Percentiles rank a stretch among this genome's conserved stretches.
These are phyloP conservation scores for Cydonia oblonga DNA, from an alignment of 331 rosid species.

Conservation along the genomic window DNA sequence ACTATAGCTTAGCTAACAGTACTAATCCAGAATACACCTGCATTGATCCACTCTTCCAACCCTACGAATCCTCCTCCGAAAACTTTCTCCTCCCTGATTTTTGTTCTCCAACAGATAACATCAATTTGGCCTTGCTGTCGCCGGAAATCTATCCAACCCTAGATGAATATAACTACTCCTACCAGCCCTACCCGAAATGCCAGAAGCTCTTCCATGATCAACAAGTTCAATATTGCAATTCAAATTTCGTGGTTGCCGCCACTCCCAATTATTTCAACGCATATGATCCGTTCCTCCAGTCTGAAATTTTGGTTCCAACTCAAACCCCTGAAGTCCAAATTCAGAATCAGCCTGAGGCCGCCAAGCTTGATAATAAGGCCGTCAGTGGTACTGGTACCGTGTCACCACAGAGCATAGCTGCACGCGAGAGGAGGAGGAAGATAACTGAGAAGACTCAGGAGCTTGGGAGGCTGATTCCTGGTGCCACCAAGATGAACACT, in stretches of 20 bases:
- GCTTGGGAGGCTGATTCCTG: conserved; percentile 69
- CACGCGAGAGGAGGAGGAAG: conserved; percentile 72
- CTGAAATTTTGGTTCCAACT: background rate
- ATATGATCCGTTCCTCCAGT: background rate
- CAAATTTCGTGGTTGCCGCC: background rate
- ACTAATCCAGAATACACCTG: background rate
- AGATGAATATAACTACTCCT: background rate
- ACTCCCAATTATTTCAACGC: background rate
- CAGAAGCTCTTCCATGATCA: background rate
- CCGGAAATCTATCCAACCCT: background rate
- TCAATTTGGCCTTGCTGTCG: background rate
- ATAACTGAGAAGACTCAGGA: conserved; percentile 68
- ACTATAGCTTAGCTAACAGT: background rate
- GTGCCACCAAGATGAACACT: conserved; percentile 73
- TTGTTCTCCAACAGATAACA: background rate
- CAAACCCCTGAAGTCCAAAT: background rate
- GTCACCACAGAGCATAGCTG: conserved; percentile 64
- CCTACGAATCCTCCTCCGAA: background rate
- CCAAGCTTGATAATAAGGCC: background rate
- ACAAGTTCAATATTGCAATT: background rate
- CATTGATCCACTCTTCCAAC: background rate
- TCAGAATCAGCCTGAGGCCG: background rate
- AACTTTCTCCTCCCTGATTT: background rate
- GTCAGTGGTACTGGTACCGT: conserved; percentile 2
- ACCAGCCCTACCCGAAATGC: conserved; percentile 2